Conservation (phyloP, 106 monocot species). For the Xerophyta viscosa region DNA sequence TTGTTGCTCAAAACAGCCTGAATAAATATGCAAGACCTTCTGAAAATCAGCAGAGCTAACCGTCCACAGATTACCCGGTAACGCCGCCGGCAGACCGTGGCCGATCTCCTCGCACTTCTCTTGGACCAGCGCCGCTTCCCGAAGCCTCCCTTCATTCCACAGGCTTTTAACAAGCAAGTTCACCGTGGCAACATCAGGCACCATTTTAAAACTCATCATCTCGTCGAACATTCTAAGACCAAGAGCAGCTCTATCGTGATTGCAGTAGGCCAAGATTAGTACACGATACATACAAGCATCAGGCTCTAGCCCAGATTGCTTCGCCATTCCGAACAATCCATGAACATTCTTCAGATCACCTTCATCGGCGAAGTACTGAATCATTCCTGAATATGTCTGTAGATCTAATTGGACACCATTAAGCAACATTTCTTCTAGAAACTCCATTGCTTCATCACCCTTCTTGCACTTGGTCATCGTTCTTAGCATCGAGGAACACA, state of each 20-base stretch:
- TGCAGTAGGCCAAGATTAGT: constrained; percentile 56
- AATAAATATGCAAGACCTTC: constrained; percentile 49
- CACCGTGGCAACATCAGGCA: constrained; percentile 38
- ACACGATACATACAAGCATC: constrained; percentile 63
- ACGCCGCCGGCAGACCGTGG: constrained; percentile 34
- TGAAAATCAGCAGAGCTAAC: constrained; percentile 55
- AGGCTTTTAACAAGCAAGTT: constrained; percentile 66
- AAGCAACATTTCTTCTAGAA: constrained; percentile 62
- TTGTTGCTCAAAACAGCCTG: constrained; percentile 46
- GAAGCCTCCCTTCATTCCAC: constrained; percentile 83
- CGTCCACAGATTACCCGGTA: constrained; percentile 76
- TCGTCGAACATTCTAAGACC: constrained; percentile 76
- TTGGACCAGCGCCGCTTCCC: constrained; percentile 77
- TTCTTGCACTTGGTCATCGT: constrained; percentile 61
- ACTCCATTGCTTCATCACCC: constrained; percentile 37
- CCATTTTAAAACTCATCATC: constrained; percentile 42
- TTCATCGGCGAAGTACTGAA: constrained; percentile 56
- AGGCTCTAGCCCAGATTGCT: constrained; percentile 51
- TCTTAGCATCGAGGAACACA: constrained; percentile 59
- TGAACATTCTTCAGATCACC: constrained; percentile 70
- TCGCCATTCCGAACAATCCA: constrained; percentile 47
- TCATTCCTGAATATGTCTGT: constrained; percentile 78
- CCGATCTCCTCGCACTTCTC: constrained; percentile 55
- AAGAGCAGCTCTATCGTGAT: constrained; percentile 48
- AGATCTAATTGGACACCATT: constrained; percentile 37